phyloP scores from a whole-genome alignment of 2,329 filamentous ascomycete genomes.

The Epichloe sibirici region DNA sequence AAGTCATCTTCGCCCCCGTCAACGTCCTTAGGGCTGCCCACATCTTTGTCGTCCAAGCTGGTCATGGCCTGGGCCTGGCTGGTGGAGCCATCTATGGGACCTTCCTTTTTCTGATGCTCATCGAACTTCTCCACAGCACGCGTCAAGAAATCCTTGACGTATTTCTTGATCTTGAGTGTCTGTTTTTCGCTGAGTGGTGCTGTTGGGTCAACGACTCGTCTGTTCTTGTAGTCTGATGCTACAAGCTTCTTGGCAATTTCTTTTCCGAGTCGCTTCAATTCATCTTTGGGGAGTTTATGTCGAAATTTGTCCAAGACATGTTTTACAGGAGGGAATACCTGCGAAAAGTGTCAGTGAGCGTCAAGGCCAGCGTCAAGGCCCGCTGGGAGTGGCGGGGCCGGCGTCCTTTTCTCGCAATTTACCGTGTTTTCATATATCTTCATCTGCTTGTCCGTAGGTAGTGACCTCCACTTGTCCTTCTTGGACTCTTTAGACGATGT shows the following conservation, averaged over 20 bases:
- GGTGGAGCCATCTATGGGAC: conserved; percentile 1
- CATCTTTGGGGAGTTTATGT: conserved; percentile 73
- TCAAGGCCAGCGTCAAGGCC: too few relatives aligned
- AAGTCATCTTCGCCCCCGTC: conserved; percentile 12
- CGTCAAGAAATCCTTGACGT: conserved; percentile 76
- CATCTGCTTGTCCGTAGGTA: conserved; percentile 76
- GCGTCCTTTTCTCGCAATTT: conserved; percentile 22
- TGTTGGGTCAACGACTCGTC: conserved; percentile 72
- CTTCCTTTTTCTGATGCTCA: conserved; percentile 50
- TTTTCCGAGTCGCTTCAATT: conserved; percentile 49
- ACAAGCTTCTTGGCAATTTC: conserved; percentile 80
- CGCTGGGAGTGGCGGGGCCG: too few relatives aligned
- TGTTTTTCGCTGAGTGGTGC: conserved; percentile 60
- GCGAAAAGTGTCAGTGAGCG: not conserved
- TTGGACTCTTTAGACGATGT: conserved; percentile 45
- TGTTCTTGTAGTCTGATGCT: conserved; percentile 81
- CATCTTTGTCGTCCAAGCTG: not conserved
- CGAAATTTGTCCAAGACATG: conserved; percentile 79
- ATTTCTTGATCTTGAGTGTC: conserved; percentile 69
- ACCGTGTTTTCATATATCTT: conserved; percentile 92
- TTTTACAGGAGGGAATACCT: conserved; percentile 79
- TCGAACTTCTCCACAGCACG: conserved; percentile 69
- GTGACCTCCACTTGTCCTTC: conserved; percentile 58
- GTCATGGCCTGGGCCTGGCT: conserved; percentile 1
- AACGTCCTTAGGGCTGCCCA: not conserved